phyloP scores from a whole-genome alignment of 208 protist species.

The Trypanosoma scelopori region DNA sequence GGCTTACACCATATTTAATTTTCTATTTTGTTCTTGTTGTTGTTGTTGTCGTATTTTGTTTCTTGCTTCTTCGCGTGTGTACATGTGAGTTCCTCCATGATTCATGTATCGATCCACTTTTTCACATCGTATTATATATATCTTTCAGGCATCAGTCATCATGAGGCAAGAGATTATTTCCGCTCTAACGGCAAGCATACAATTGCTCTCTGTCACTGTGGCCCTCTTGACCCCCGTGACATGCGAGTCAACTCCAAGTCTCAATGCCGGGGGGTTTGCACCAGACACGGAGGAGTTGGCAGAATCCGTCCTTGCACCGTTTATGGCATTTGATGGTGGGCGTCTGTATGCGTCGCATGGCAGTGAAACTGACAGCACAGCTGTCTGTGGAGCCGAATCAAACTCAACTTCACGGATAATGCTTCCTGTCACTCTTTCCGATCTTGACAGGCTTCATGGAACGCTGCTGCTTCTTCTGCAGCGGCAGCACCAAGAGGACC shows the following conservation, averaged over 20 bases:
- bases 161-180: not conserved
- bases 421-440: conserved; percentile 17
- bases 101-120: too few relatives aligned
- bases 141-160: not conserved
- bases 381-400: not conserved
- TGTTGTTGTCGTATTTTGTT: not conserved
- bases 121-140: too few relatives aligned
- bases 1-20: not conserved
- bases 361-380: not conserved
- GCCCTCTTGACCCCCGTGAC: not conserved
- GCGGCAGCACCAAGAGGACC: not conserved
- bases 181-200: not conserved
- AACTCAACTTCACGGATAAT: not conserved
- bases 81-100: not conserved
- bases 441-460: conserved; percentile 13
- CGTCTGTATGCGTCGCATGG: conserved; percentile 9
- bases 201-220: conserved; percentile 1
- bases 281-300: conserved; percentile 13
- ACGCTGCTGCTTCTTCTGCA: not conserved
- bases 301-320: conserved; percentile 18
- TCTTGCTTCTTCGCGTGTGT: conserved; percentile 12
- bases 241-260: not conserved
- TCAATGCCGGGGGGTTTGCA: not conserved
- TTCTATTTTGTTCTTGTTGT: not conserved
- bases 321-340: conserved; percentile 20